phyloP scores from a whole-genome alignment of 192 early-diverging fungal species.

The Podila epigama region DNA sequence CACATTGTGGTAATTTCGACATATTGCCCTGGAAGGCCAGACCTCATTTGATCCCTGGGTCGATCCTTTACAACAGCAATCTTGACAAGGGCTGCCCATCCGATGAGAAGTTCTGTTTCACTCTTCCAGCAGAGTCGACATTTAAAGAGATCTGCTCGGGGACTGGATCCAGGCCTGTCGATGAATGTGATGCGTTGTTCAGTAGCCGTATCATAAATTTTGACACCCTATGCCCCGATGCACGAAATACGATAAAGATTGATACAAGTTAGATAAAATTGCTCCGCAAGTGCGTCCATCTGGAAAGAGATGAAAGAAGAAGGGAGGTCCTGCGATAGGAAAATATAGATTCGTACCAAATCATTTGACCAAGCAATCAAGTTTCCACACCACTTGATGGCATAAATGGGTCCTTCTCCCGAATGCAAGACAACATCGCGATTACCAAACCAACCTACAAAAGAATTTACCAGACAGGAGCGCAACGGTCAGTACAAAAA shows the following conservation, averaged over 20 bases:
- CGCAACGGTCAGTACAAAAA: no score
- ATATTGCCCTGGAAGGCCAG: slow-evolving; percentile 50
- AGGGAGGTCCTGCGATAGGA: neutral
- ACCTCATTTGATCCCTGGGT: slow-evolving; percentile 35
- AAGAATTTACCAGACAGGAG: no score
- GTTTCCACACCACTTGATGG: slow-evolving; percentile 82
- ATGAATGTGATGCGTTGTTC: slow-evolving; percentile 85
- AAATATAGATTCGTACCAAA: slow-evolving; percentile 25
- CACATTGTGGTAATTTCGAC: slow-evolving; percentile 67
- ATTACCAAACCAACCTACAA: slow-evolving; percentile 90
- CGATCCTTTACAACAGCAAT: slow-evolving; percentile 77
- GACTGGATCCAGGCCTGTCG: slow-evolving; percentile 77
- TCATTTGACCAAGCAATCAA: slow-evolving; percentile 97
- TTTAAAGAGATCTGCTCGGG: slow-evolving; percentile 81
- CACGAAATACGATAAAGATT: neutral
- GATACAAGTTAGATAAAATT: neutral
- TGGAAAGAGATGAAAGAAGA: no score
- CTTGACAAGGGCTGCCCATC: slow-evolving; percentile 95
- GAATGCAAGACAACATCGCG: slow-evolving; percentile 82
- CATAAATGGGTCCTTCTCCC: slow-evolving; percentile 90
- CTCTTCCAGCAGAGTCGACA: slow-evolving; percentile 90
- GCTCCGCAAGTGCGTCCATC: neutral
- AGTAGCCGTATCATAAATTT: slow-evolving; percentile 80
- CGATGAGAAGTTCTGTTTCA: slow-evolving; percentile 80
- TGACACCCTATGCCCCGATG: slow-evolving; percentile 63